phyloP scores from a whole-genome alignment of 75 land plant genomes.

The Pseudotsuga menziesii region DNA sequence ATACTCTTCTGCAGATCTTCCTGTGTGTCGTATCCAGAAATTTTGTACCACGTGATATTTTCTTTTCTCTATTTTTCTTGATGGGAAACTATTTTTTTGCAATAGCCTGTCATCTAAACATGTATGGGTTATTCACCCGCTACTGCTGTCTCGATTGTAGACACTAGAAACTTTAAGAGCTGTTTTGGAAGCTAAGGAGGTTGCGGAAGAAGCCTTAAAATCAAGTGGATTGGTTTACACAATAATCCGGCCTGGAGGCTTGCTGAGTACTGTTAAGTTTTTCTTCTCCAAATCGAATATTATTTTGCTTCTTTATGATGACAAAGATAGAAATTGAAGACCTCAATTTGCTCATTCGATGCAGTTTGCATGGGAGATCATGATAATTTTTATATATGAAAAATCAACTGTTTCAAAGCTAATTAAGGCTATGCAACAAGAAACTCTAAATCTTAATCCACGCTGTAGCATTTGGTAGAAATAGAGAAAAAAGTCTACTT shows the following conservation, averaged over 20 bases:
- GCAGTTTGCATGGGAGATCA: neutral
- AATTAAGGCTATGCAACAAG: neutral
- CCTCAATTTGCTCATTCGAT: neutral
- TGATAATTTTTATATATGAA: neutral
- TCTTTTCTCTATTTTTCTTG: neutral
- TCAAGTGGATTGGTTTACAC: constrained; percentile 43
- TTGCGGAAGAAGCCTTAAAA: constrained; percentile 42
- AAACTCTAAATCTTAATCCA: too few relatives aligned
- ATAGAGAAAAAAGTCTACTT: neutral
- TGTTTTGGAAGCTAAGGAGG: constrained; percentile 44
- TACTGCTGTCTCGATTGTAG: constrained; percentile 16
- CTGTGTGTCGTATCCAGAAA: too few relatives aligned
- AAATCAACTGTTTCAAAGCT: neutral
- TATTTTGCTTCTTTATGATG: neutral
- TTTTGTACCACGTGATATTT: neutral
- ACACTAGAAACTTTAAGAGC: constrained; percentile 27
- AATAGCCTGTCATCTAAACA: neutral
- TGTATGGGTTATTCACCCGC: neutral
- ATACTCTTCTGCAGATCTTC: neutral
- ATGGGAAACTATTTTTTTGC: neutral
- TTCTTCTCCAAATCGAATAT: neutral
- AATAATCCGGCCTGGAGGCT: constrained; percentile 52
- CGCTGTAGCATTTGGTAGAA: neutral
- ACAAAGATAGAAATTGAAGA: neutral
- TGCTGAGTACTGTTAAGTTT: constrained; percentile 22